Evolutionary conservation across 805 yeast species (phyloP), one percentile per base, ranked within the genome.

Genomic region (Wickerhamiella vanderwaltii): DNA sequence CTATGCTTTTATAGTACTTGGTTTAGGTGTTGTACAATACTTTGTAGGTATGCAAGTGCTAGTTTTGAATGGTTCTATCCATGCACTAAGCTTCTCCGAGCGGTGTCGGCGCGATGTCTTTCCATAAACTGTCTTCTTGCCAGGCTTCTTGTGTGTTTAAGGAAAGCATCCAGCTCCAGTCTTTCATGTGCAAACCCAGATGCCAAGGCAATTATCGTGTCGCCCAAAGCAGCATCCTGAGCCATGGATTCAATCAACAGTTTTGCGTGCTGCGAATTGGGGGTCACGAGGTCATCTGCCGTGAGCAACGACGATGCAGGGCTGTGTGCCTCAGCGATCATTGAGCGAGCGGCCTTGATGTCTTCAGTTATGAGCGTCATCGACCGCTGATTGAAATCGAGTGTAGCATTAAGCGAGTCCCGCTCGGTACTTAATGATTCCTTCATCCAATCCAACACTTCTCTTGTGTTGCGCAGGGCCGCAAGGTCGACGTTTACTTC

Each of bases 191-290:
- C 76, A 16, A 70, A 72, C 3, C 73, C 68, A 16, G 75, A 72
- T 4, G 73, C 71, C 7, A 86, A 62, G 9, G 75, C 66, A 43
- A 71, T 66, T 5, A 75, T 62, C 0, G 87, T 66, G 54, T 87
- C 95, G 23, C 71, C 71, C n/a, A 77, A 68, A 1, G 94, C 82
- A 46, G 69, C 67, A 40, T 80, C 82, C 29, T 73, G 77, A 15
- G 86, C 70, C 0, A 73, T 72, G 1, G 79, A 61, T 16, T 71
- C 71, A 53, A 80, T 78, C 11, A 79, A 52, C 55, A 83, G 94
- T 43, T 71, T 68, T 42, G 69, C 66, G 1, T 69, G 76, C 0
- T 65, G 62, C 1, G 75, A 69, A 42, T 72, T 77, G 0, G 77
- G 73, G 26, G 64, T 60, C 1, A 75, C 60, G 2, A 68, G 48